Evolutionary conservation across 1,284 basidiomycete genomes (phyloP).

Genomic region (Apiotrichum montevideense): DNA sequence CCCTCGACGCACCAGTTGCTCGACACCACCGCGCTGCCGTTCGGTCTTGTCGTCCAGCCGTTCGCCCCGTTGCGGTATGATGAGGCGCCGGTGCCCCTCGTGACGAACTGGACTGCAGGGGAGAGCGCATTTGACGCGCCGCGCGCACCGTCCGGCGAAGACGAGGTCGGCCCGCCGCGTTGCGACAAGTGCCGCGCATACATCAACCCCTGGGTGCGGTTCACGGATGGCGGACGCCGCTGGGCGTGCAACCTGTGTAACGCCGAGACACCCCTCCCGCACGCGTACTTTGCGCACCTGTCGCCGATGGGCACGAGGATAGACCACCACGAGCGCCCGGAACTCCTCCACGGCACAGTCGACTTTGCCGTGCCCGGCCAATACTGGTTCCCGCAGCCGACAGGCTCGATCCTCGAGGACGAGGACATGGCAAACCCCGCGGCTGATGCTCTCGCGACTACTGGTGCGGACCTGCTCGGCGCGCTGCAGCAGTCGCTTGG

Average conservation of each 20-base stretch:
- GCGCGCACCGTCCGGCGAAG: conserved; percentile 56
- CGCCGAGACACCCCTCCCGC: conserved; percentile 70
- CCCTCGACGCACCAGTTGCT: conserved; percentile 77
- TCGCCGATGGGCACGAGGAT: conserved; percentile 73
- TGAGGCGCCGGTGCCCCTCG: conserved; percentile 74
- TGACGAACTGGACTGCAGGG: conserved; percentile 49
- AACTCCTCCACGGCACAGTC: conserved; percentile 84
- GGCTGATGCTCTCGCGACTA: conserved; percentile 35
- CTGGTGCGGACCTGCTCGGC: conserved; percentile 40
- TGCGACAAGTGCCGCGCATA: conserved; percentile 85
- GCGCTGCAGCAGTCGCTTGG: conserved; percentile 40
- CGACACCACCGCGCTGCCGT: conserved; percentile 72
- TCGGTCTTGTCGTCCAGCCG: conserved; percentile 82
- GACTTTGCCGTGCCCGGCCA: conserved; percentile 80
- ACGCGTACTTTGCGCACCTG: conserved; percentile 81
- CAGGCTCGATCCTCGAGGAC: conserved; percentile 50
- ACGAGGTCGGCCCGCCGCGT: conserved; percentile 67
- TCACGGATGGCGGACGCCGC: conserved; percentile 72
- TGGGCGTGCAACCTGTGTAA: conserved; percentile 94
- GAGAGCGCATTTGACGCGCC: conserved; percentile 57
- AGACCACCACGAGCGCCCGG: conserved; percentile 76
- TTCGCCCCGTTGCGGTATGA: conserved; percentile 76
- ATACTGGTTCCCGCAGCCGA: conserved; percentile 72
- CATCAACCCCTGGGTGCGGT: conserved; percentile 90
- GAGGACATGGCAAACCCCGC: conserved; percentile 50